Evolutionary conservation across 306 rosid genomes (phyloP).

Genomic region (Datisca glomerata): DNA sequence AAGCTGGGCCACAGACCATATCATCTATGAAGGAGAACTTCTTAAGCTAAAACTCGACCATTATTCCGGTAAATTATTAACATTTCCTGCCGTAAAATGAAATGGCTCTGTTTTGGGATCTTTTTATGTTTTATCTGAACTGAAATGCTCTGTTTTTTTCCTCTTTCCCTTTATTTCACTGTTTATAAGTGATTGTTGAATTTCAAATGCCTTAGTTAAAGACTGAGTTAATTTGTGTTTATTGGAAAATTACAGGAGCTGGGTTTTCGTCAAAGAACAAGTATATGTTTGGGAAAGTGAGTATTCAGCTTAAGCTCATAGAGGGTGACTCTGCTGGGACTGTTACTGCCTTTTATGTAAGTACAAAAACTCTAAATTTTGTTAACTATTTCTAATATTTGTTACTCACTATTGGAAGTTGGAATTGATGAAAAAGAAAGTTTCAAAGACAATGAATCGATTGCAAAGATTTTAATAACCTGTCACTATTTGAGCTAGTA

Average conservation of each 20-base stretch:
- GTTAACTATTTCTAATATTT: too few species aligned
- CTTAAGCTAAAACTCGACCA: conserved; percentile 77
- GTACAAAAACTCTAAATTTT: too few species aligned
- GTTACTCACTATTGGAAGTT: too few species aligned
- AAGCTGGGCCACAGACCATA: conserved; percentile 82
- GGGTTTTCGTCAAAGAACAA: conserved; percentile 82
- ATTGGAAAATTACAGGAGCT: conserved; percentile 48
- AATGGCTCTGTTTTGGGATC: background rate
- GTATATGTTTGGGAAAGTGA: conserved; percentile 81
- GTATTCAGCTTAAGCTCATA: conserved; percentile 71
- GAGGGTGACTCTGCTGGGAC: conserved; percentile 99
- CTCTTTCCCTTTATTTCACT: too few species aligned
- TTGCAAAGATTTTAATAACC: too few species aligned
- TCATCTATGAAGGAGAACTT: conserved; percentile 62
- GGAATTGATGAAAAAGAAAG: too few species aligned
- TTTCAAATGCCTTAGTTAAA: too few species aligned
- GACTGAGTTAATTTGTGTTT: too few species aligned
- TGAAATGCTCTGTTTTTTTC: background rate
- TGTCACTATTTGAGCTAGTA: too few species aligned
- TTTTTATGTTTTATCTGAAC: background rate
- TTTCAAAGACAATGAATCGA: too few species aligned
- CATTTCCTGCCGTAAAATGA: background rate
- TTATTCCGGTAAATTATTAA: conserved; percentile 42
- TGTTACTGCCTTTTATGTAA: conserved; percentile 90
- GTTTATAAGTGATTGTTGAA: too few species aligned